Base-by-base conservation (phyloP, 805 yeast genomes). In the Ogataea salicorniae region DNA sequence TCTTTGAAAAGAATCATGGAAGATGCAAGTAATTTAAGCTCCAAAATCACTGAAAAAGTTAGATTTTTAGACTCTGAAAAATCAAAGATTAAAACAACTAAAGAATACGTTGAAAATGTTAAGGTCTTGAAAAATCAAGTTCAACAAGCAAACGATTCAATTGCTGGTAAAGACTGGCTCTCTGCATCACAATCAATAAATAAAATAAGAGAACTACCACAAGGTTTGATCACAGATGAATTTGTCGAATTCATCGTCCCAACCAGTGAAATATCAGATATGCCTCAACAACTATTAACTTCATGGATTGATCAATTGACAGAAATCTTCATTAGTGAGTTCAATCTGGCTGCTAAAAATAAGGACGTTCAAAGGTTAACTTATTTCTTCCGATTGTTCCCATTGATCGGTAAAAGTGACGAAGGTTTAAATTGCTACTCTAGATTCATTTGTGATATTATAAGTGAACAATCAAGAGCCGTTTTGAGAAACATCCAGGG, bases 171-270 rank as follows among this genome's bases (percentile, higher is more conserved):
- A 31, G 79, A 87, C 55, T 89, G 94, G 87, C 79, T 76, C 29
- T 62, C 77, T n/a, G 96, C 96, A 1, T 92, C 96, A 0, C 70
- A 70, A 46, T 77, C 89, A 16, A 84, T 90, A 5, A 59, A 66
- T 16, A 69, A 69, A 26, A 80, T 84, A 4, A 68, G 76, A 41
- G 47, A 61, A 6, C 67, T 92, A 36, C 87, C 95, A 0, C 55
- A 64, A 1, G 74, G 72, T 1, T 61, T 85, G 15, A 70, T 75
- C 22, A 53, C 66, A 15, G 91, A 96, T 17, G 71, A 77, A 46
- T 90, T 84, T 64, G 92, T 95, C 2, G 76, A 81, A 43, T 81
- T 75, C 40, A 87, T 86, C 58, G 92, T 92, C 16, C 99, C 99
- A 0, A 81, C 95, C 0, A 72, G 85, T 11, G 95, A 88, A 47